These are phyloP conservation scores for Diaporthe aspalathi DNA, from an alignment of 2,329 filamentous ascomycete genomes.

Conservation along the genomic window DNA sequence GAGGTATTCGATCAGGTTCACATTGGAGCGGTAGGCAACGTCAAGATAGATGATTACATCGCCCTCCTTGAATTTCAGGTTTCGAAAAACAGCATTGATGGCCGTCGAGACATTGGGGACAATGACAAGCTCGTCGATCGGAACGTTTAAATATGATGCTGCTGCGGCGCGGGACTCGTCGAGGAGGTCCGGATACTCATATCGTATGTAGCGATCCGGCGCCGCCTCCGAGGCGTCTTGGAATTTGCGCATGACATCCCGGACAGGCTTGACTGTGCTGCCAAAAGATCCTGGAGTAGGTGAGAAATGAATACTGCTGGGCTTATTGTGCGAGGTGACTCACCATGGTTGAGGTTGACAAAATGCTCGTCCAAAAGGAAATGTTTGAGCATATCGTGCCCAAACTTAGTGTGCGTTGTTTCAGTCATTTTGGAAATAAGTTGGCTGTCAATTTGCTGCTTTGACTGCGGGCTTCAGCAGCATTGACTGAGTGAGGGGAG, in stretches of 20 bases:
- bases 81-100: conserved; percentile 81
- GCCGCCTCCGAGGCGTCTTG: conserved; percentile 74
- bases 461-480: rapidly evolving
- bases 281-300: conserved; percentile 77
- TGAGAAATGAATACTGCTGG: neutral
- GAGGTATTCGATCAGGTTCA: conserved; percentile 77
- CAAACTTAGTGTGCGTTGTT: neutral
- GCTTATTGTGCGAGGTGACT: neutral
- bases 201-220: conserved; percentile 82
- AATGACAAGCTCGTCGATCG: conserved; percentile 75
- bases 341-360: conserved; percentile 3
- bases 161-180: conserved; percentile 73
- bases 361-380: conserved; percentile 2
- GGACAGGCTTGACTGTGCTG: conserved; percentile 73
- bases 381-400: neutral
- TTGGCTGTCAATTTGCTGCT: neutral
- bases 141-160: conserved; percentile 73
- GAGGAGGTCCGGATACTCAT: conserved; percentile 70
- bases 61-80: conserved; percentile 73
- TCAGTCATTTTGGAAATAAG: neutral
- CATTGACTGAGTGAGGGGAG: too few relatives aligned
- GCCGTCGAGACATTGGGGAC: conserved; percentile 84
- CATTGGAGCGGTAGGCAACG: conserved; percentile 82
- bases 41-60: conserved; percentile 84
- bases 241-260: conserved; percentile 69